Evolutionary conservation across 495 filamentous ascomycete species (phyloP), one percentile per base, ranked within the genome.

Genomic region (Astrothelium subdiscretum): DNA sequence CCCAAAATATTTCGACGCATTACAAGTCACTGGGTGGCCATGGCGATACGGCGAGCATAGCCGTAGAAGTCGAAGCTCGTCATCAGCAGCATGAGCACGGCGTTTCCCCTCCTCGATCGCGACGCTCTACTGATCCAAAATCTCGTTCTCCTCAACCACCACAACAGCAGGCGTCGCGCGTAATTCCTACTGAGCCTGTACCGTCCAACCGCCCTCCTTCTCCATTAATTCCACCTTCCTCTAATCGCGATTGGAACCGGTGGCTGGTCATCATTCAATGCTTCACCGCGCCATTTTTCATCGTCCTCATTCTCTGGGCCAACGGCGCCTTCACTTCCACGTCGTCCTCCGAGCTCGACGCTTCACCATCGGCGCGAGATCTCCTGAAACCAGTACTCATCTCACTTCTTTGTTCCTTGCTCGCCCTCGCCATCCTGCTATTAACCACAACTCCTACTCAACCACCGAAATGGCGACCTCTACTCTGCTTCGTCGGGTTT

Each of bases 401-500:
- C 70, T 83, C 85, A 18, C 80, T 97, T 0, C 69, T 91, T 15
- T 79, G 81, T 62, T 95, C 91, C 0, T 73, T 91, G 6, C 58
- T 84, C 51, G 75, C 85, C 57, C 74, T 96, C 26, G 78, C 69
- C 13, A 75, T 98, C 24, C 68, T 92, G 3, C 59, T 84, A 15
- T 80, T 82, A 24, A 91, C 89, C 4, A 80, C 77, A 27, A 75
- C 78, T 13, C 74, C 73, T 66, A 76, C 58, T 44, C 66, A 71
- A 57, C 85, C 80, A 57, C 89, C 82, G 6, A 74, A 78, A 59
- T 89, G 87, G 75, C 85, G 90, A 32, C 83, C 84, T 44, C 71
- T 91, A 13, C 80, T 97, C 44, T 92, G 90, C 72, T 88, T 95
- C 67, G 75, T 92, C 0, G 95, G 95, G n/a, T 99, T 99, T 71